phyloP scores from a whole-genome alignment of 768 basidiomycete species.

The Tylopilus intermedius region DNA sequence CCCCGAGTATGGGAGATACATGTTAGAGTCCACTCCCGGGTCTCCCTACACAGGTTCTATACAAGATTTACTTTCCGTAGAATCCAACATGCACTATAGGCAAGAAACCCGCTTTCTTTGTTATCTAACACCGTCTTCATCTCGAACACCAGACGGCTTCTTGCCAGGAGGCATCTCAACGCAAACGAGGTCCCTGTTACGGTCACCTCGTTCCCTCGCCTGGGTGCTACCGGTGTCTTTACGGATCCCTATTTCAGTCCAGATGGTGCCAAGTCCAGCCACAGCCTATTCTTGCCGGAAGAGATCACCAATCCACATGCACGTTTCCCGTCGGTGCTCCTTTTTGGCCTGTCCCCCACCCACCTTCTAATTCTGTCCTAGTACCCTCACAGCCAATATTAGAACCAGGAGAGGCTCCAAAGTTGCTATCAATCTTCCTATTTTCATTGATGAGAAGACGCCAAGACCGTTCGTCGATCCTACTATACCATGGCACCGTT shows the following conservation, averaged over 20 bases:
- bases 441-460: slow-evolving; percentile 85
- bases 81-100: slow-evolving; percentile 94
- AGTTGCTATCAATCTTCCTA: slow-evolving; percentile 90
- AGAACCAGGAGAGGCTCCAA: slow-evolving; percentile 85
- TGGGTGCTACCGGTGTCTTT: slow-evolving; percentile 86
- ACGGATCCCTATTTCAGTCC: slow-evolving; percentile 87
- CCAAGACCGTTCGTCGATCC: slow-evolving; percentile 89
- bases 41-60: slow-evolving; percentile 89
- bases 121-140: slow-evolving; percentile 7
- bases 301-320: slow-evolving; percentile 96
- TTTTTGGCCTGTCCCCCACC: slow-evolving; percentile 7
- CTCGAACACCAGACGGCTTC: slow-evolving; percentile 54
- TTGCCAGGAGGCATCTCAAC: slow-evolving; percentile 79
- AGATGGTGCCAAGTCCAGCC: slow-evolving; percentile 72
- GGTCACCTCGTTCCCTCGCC: slow-evolving; percentile 89
- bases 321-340: slow-evolving; percentile 83
- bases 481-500: slow-evolving; percentile 83
- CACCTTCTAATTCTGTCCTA: slow-evolving; percentile 32
- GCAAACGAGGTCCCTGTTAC: slow-evolving; percentile 87
- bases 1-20: slow-evolving; percentile 97
- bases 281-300: slow-evolving; percentile 91
- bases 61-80: slow-evolving; percentile 81
- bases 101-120: slow-evolving; percentile 20
- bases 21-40: slow-evolving; percentile 98
- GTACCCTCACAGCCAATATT: slow-evolving; percentile 97